Base-by-base conservation (phyloP, 345 rosid species). In the Streptanthus diversifolius region DNA sequence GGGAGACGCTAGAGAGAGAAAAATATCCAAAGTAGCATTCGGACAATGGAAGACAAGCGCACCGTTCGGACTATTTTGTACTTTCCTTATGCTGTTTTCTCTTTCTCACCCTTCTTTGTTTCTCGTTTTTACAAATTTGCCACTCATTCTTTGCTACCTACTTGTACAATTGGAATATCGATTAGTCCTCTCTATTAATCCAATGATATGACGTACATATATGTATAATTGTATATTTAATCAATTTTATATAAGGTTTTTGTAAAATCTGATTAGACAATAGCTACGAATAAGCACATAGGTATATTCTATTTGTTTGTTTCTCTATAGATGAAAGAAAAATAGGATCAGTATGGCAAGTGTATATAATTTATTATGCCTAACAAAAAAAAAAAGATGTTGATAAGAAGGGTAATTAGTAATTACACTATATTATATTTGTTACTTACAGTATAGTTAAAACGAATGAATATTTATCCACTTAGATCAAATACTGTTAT, bases 21-120 rank as follows among this genome's bases (percentile, higher is more conserved):
- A 76, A 68, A 75, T 75, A 68, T 75, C 66, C 12, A 63, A 61
- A 63, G 71, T 70, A 35, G 25, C 48, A 48, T 69, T 75, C 2
- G 80, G 75, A 70, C 75, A 69, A 76, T 43, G 53, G 58, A 70
- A 63, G 66, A 55, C 44, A 36, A 69, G 65, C 70, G 64, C 58
- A 69, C 53, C 5, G 44, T 69, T 75, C 63, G 24, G 74, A 75
- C 74, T 68, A 51, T 75, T 56, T 41, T 22, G 40, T 62, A 75
- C 57, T 75, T 66, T 54, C 40, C 24, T 43, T 5, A 1, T 69
- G 8, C 5, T 68, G 35, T 62, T 44, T 43, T 70, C 25, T 53
- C 79, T 15, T 1, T n/a, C 53, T 36, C 69, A 62, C 64, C 79
- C 79, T 76, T 69, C 8, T 33, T 44, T 54, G 0, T 35, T 53